A percentile compares a stretch with the other conserved stretches of the same genome.
These are phyloP conservation scores for Fusarium tuaranense DNA, from an alignment of 2,329 filamentous ascomycete species.

Conservation along the genomic window DNA sequence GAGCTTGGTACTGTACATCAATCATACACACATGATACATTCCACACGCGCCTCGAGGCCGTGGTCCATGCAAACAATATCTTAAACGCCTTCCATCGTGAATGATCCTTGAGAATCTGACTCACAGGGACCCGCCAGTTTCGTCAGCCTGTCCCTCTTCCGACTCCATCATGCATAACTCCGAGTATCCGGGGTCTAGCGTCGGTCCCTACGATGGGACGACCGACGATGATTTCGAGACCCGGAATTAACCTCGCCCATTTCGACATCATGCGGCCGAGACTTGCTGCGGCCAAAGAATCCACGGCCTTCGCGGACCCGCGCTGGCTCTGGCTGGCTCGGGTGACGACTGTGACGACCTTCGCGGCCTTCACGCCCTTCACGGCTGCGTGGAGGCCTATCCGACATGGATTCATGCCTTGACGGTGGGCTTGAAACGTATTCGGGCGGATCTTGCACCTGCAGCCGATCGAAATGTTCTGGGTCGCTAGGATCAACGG, in stretches of 20 bases:
- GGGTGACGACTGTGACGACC: slow-evolving; percentile 34
- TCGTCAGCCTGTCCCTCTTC: slow-evolving; percentile 1
- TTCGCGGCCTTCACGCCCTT: slow-evolving; percentile 19
- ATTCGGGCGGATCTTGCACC: slow-evolving; percentile 43
- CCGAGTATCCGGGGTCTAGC: slow-evolving; percentile 31
- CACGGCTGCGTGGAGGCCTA: slow-evolving; percentile 30
- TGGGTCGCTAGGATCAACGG: slow-evolving; percentile 64
- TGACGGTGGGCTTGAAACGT: slow-evolving; percentile 44
- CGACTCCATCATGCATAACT: slow-evolving; percentile 11
- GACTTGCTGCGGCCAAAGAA: slow-evolving; percentile 46
- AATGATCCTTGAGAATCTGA: slow-evolving; percentile 26
- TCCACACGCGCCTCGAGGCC: slow-evolving; percentile 22
- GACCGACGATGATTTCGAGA: slow-evolving; percentile 36
- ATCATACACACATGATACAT: slow-evolving; percentile 28
- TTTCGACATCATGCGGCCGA: slow-evolving; percentile 48
- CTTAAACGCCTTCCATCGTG: slow-evolving; percentile 7
- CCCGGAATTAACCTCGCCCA: slow-evolving; percentile 35
- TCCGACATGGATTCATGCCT: slow-evolving; percentile 40
- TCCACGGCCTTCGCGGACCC: slow-evolving; percentile 43
- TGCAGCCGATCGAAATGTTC: slow-evolving; percentile 60
- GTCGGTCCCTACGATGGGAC: slow-evolving; percentile 34
- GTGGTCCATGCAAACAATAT: slow-evolving; percentile 15
- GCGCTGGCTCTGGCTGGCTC: slow-evolving; percentile 44
- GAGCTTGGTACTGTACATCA: slow-evolving; percentile 13
- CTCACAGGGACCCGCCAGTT: slow-evolving; percentile 34